phyloP scores from a whole-genome alignment of 176 grass and related monocot genomes.

The Stipa capillata region DNA sequence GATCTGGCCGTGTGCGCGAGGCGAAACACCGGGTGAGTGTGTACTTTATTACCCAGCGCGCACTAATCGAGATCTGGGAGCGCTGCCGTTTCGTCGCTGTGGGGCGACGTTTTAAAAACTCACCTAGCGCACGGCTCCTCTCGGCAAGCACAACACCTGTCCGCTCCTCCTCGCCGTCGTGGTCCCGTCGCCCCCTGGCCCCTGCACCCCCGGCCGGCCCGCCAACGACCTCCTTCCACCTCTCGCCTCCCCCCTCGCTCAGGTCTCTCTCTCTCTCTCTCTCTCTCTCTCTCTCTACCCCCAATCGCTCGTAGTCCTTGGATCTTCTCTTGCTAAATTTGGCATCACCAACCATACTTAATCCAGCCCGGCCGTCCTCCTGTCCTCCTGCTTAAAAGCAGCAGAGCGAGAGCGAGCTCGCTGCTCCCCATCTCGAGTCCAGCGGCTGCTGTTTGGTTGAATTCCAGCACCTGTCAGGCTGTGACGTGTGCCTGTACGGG shows the following conservation, averaged over 20 bases:
- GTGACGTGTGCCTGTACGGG: background rate
- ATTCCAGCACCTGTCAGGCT: no score
- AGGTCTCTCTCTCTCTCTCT: background rate
- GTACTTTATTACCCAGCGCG: constrained; percentile 33
- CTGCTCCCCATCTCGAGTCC: background rate
- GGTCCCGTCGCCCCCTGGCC: background rate
- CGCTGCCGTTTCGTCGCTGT: background rate
- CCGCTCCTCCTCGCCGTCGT: constrained; percentile 51
- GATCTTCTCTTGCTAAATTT: background rate
- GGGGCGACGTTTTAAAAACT: constrained; percentile 10
- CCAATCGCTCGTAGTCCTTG: background rate
- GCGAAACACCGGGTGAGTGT: background rate
- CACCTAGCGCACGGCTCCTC: background rate
- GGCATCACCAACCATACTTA: background rate
- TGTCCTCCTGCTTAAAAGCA: background rate
- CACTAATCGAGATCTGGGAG: constrained; percentile 8
- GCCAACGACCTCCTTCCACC: constrained; percentile 27
- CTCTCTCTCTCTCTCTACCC: no score
- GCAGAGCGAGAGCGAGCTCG: background rate
- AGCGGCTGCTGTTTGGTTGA: background rate
- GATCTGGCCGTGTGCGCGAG: constrained; percentile 14
- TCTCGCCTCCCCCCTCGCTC: background rate
- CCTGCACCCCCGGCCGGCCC: background rate
- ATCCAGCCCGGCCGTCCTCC: constrained; percentile 3
- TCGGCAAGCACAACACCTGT: constrained; percentile 53